Percentiles rank a stretch among this genome's conserved stretches.
Evolutionary conservation across 306 rosid species (phyloP).

Genomic region (Cucurbita moschata): DNA sequence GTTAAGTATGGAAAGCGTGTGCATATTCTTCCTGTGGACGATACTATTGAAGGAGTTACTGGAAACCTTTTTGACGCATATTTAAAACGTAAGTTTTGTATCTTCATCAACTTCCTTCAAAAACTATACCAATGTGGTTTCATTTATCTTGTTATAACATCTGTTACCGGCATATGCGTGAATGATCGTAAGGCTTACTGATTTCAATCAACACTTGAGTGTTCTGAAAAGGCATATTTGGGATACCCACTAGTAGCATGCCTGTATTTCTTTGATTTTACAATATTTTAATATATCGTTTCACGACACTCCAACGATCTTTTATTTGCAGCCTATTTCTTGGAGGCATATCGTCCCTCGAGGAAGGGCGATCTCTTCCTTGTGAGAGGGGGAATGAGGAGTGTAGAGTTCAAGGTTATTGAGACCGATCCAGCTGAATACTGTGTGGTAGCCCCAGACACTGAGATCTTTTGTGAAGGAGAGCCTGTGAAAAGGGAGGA

Average conservation of each 20-base stretch:
- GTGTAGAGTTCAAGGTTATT: conserved; percentile 94
- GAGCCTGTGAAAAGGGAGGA: conserved; percentile 88
- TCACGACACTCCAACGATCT: neutral
- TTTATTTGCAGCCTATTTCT: conserved; percentile 63
- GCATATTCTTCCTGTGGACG: conserved; percentile 86
- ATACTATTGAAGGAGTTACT: conserved; percentile 85
- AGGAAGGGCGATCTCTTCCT: conserved; percentile 92
- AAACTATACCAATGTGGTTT: neutral
- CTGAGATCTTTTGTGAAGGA: conserved; percentile 93
- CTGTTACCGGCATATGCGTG: neutral
- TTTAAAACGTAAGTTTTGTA: conserved; percentile 59
- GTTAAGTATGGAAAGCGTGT: conserved; percentile 88
- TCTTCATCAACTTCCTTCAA: neutral
- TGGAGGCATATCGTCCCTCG: conserved; percentile 87
- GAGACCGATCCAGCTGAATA: conserved; percentile 88
- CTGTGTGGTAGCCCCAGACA: conserved; percentile 96
- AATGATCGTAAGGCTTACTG: neutral
- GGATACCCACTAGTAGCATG: neutral
- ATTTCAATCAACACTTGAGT: neutral
- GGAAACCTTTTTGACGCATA: conserved; percentile 79
- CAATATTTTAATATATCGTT: neutral
- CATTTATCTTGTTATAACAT: neutral
- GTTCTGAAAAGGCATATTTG: neutral
- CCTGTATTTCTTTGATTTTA: neutral
- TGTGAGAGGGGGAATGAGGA: conserved; percentile 97